phyloP scores from a whole-genome alignment of 2,329 filamentous ascomycete species.

The Phaeomoniella chlamydospora region DNA sequence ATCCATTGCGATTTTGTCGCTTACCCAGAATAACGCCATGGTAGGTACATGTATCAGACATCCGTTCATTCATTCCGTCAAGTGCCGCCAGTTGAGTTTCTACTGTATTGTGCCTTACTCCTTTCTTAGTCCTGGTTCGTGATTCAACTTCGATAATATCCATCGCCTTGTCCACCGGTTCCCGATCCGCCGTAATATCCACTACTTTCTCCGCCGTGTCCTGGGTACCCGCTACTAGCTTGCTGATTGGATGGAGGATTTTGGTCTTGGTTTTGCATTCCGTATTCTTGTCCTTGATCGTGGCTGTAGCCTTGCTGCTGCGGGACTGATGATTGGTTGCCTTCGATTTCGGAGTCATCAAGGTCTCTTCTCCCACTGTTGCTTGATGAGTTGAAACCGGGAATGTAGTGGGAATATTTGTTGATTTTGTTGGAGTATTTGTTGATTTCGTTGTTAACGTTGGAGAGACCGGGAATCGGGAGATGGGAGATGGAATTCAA shows the following conservation, averaged over 20 bases:
- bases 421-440: slow-evolving; percentile 9
- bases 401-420: slow-evolving; percentile 2
- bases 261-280: not conserved
- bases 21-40: no score
- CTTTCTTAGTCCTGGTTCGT: no score
- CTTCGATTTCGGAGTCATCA: not conserved
- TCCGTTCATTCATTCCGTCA: no score
- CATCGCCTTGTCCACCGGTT: not conserved
- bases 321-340: no score
- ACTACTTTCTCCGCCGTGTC: not conserved
- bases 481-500: slow-evolving; percentile 5
- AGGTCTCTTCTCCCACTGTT: not conserved
- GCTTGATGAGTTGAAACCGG: slow-evolving; percentile 1
- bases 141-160: not conserved
- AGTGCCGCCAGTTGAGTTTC: no score
- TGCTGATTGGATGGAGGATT: not conserved
- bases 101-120: no score
- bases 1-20: no score
- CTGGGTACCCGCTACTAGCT: not conserved
- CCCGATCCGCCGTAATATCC: not conserved
- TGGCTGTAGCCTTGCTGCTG: not conserved
- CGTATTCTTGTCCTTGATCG: not conserved
- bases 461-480: slow-evolving; percentile 9
- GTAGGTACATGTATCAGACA: no score
- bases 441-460: slow-evolving; percentile 7